Conservation (phyloP, 495 filamentous ascomycete genomes). For the Penicillium bialowiezense region DNA sequence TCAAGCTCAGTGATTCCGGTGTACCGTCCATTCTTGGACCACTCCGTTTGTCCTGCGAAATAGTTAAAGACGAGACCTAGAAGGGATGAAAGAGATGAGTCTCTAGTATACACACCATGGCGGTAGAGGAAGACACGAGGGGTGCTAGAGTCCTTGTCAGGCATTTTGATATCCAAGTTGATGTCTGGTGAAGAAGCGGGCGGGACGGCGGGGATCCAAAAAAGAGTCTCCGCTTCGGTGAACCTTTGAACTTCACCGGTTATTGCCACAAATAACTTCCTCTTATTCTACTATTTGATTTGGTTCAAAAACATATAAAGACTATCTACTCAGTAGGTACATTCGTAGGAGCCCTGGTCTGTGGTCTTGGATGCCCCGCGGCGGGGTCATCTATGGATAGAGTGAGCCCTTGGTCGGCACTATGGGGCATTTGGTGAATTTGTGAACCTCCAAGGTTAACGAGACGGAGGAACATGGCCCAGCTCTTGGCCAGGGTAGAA, state of each 20-base stretch:
- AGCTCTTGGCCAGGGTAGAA: no score
- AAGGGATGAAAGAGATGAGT: not conserved
- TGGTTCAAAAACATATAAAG: no score
- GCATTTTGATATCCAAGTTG: slow-evolving; percentile 22
- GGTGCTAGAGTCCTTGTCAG: slow-evolving; percentile 45
- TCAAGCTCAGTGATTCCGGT: slow-evolving; percentile 81
- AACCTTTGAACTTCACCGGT: not conserved
- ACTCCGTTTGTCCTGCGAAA: slow-evolving; percentile 71
- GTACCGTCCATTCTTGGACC: slow-evolving; percentile 82
- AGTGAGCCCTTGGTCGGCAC: no score
- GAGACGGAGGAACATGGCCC: no score
- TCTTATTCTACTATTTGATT: no score
- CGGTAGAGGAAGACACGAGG: slow-evolving; percentile 40
- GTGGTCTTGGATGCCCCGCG: no score
- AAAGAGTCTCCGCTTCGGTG: not conserved
- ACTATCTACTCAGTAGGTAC: no score
- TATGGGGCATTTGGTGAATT: no score
- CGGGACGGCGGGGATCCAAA: slow-evolving; percentile 1
- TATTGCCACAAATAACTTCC: not conserved
- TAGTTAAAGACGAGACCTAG: not conserved
- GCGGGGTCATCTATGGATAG: no score
- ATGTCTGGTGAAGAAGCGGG: not conserved
- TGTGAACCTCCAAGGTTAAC: no score
- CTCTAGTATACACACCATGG: slow-evolving; percentile 25
- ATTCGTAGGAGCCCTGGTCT: no score